Conservation (phyloP, 1,284 basidiomycete genomes). For the Moesziomyces aphidis region DNA sequence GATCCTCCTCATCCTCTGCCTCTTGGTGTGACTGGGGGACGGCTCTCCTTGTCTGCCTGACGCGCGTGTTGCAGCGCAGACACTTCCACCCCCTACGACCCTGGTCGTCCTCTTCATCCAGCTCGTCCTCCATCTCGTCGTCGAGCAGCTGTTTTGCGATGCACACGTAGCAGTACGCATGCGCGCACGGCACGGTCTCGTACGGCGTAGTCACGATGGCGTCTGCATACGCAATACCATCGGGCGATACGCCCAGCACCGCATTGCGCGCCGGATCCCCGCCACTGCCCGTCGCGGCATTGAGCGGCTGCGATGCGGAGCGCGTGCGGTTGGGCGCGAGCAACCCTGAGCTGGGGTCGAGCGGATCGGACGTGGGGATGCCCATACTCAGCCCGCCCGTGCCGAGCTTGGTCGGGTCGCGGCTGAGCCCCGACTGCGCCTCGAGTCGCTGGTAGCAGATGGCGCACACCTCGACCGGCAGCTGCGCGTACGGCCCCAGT, state of each 20-base stretch:
- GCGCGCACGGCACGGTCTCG: slow-evolving; percentile 58
- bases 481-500: slow-evolving; percentile 51
- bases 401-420: slow-evolving; percentile 36
- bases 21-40: neutral
- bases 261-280: slow-evolving; percentile 15
- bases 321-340: slow-evolving; percentile 31
- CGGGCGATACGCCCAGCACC: slow-evolving; percentile 41
- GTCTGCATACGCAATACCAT: slow-evolving; percentile 60
- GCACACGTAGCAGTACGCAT: slow-evolving; percentile 66
- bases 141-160: slow-evolving; percentile 57
- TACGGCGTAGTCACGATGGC: slow-evolving; percentile 60
- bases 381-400: slow-evolving; percentile 49
- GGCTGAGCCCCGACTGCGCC: slow-evolving; percentile 38
- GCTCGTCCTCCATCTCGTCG: slow-evolving; percentile 63
- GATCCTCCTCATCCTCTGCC: neutral
- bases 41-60: slow-evolving; percentile 33
- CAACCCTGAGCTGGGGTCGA: slow-evolving; percentile 55
- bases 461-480: slow-evolving; percentile 58
- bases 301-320: slow-evolving; percentile 31
- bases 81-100: slow-evolving; percentile 61
- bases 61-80: slow-evolving; percentile 55
- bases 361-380: slow-evolving; percentile 58
- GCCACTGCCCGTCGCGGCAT: slow-evolving; percentile 13
- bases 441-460: slow-evolving; percentile 63
- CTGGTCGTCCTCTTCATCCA: slow-evolving; percentile 44